Percentiles rank a stretch among this genome's conserved stretches.
Conservation (phyloP, 257 asterid species). For the Forsythia suspensa region DNA sequence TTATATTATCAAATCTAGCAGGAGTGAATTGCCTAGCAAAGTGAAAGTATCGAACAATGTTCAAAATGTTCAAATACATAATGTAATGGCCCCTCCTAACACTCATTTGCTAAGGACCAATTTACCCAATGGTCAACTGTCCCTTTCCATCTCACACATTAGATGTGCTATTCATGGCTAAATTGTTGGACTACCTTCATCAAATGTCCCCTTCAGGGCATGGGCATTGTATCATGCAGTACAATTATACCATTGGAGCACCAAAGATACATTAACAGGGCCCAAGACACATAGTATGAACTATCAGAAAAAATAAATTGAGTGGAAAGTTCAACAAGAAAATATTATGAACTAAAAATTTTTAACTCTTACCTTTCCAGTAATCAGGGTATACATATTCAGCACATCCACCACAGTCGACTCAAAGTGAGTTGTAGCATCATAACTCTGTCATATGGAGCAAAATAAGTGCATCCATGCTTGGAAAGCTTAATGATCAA, state of each 20-base stretch:
- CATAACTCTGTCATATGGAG: constrained; percentile 52
- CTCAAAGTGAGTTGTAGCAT: constrained; percentile 70
- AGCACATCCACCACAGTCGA: constrained; percentile 66
- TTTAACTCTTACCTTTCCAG: constrained; percentile 56
- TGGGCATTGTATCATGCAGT: neutral
- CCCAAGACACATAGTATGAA: neutral
- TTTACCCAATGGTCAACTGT: no score
- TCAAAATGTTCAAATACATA: no score
- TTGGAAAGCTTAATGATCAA: constrained; percentile 12
- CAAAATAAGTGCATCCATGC: constrained; percentile 14
- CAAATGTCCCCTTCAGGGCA: neutral
- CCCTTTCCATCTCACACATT: no score
- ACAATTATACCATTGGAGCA: neutral
- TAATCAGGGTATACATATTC: constrained; percentile 59
- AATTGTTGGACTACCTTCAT: neutral
- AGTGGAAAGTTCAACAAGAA: neutral
- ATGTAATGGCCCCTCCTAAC: neutral
- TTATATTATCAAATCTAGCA: no score
- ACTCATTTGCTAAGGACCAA: no score
- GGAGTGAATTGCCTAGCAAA: no score
- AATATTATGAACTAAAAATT: neutral
- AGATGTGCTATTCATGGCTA: neutral
- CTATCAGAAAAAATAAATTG: neutral
- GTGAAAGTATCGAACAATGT: no score
- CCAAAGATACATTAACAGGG: neutral